Percentiles rank a stretch among this genome's conserved stretches.
Conservation (phyloP, 495 filamentous ascomycete species). For the Entonaema liquescens region DNA sequence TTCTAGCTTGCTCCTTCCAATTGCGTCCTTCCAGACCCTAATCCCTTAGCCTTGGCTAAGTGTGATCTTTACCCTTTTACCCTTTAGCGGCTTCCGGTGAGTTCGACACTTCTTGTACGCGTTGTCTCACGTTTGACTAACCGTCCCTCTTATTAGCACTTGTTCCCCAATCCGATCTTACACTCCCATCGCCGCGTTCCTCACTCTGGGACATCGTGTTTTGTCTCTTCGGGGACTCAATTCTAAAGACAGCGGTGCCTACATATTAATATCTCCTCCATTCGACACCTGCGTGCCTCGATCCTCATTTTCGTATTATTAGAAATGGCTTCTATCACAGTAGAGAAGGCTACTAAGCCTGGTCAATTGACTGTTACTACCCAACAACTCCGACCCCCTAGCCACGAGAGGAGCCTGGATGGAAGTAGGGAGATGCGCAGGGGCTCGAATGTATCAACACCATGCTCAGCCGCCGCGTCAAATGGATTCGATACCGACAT, state of each 20-base stretch:
- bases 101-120: background rate
- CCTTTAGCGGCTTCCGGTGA: slow-evolving; percentile 17
- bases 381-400: slow-evolving; percentile 28
- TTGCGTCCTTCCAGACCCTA: background rate
- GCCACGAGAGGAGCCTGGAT: slow-evolving; percentile 39
- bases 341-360: slow-evolving; percentile 41
- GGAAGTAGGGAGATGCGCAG: slow-evolving; percentile 37
- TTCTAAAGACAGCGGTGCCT: slow-evolving; percentile 7
- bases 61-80: background rate
- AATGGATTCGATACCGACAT: slow-evolving; percentile 61
- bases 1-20: background rate
- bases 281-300: background rate
- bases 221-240: slow-evolving; percentile 1
- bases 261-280: slow-evolving; percentile 13
- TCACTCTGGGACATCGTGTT: background rate
- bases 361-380: slow-evolving; percentile 48
- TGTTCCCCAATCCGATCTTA: background rate
- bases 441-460: slow-evolving; percentile 50
- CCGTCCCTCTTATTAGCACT: slow-evolving; percentile 13
- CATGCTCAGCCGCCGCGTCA: slow-evolving; percentile 43
- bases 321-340: slow-evolving; percentile 32
- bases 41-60: slow-evolving; percentile 3
- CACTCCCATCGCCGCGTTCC: background rate
- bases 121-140: background rate
- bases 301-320: slow-evolving; percentile 2